Conservation (phyloP, 2,329 filamentous ascomycete genomes). For the Fusarium sp. region DNA sequence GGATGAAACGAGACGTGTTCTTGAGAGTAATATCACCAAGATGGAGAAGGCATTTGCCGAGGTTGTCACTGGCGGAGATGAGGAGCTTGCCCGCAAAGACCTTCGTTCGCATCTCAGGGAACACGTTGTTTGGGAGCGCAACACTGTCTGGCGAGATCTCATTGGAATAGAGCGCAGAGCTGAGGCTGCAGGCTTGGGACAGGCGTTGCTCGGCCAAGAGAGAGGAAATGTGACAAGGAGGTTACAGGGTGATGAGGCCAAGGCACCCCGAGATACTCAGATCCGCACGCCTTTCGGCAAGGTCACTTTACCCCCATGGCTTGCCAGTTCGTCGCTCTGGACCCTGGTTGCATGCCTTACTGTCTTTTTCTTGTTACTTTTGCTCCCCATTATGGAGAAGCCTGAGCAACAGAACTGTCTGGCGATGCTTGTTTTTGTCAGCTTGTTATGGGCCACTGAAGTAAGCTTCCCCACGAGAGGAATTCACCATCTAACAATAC, state of each 20-base stretch:
- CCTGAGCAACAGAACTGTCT: slow-evolving; percentile 96
- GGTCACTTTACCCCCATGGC: slow-evolving; percentile 82
- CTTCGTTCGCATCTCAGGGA: slow-evolving; percentile 91
- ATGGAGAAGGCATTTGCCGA: slow-evolving; percentile 86
- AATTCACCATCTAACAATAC: background rate
- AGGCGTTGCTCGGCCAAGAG: slow-evolving; percentile 83
- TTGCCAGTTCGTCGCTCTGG: slow-evolving; percentile 85
- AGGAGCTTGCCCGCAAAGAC: slow-evolving; percentile 82
- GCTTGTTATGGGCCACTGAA: slow-evolving; percentile 96
- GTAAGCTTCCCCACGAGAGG: slow-evolving; percentile 59
- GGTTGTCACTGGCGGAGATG: slow-evolving; percentile 85
- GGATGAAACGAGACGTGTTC: slow-evolving; percentile 74
- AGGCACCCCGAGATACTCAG: slow-evolving; percentile 72
- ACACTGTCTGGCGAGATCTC: slow-evolving; percentile 99
- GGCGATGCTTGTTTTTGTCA: slow-evolving; percentile 93
- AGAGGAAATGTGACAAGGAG: slow-evolving; percentile 76
- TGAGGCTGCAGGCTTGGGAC: slow-evolving; percentile 91
- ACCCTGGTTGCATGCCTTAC: slow-evolving; percentile 77
- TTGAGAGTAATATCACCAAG: slow-evolving; percentile 78
- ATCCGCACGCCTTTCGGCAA: slow-evolving; percentile 84
- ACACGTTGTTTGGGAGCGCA: slow-evolving; percentile 98
- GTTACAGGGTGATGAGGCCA: slow-evolving; percentile 86
- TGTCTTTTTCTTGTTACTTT: slow-evolving; percentile 80
- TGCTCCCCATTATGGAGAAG: slow-evolving; percentile 84
- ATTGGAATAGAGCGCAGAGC: slow-evolving; percentile 97